Percentiles rank a stretch among this genome's conserved stretches.
phyloP scores from a whole-genome alignment of 164 flowering plant genomes.

The Vitis labrusca region DNA sequence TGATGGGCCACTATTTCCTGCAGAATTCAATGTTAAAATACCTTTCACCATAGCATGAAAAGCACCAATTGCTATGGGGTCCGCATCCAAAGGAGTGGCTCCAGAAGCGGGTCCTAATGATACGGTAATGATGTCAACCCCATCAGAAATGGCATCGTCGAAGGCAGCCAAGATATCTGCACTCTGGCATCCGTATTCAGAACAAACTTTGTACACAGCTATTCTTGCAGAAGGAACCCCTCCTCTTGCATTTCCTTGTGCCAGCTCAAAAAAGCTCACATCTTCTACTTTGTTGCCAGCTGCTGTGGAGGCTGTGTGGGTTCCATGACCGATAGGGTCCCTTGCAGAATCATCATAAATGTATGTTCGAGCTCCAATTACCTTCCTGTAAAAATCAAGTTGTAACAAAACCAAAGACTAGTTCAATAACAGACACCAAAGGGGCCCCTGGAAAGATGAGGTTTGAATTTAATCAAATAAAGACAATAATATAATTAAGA shows the following conservation, averaged over 20 bases:
- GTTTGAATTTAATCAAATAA: no score
- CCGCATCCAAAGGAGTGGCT: slow-evolving; percentile 13
- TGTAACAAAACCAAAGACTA: background rate
- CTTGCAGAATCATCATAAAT: background rate
- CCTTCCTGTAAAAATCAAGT: slow-evolving; percentile 9
- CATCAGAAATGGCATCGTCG: slow-evolving; percentile 34
- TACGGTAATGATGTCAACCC: slow-evolving; percentile 25
- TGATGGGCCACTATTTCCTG: slow-evolving; percentile 29
- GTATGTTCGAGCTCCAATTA: slow-evolving; percentile 23
- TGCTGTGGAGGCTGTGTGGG: slow-evolving; percentile 24
- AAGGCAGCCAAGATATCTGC: slow-evolving; percentile 19
- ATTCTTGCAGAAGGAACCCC: slow-evolving; percentile 22
- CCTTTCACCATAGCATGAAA: slow-evolving; percentile 39
- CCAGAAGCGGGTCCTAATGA: slow-evolving; percentile 15
- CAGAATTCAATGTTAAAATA: slow-evolving; percentile 20
- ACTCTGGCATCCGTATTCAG: background rate
- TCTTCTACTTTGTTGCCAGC: slow-evolving; percentile 15
- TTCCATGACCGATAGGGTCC: slow-evolving; percentile 20
- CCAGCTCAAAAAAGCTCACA: slow-evolving; percentile 10
- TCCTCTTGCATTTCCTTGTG: slow-evolving; percentile 16
- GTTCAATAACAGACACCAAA: background rate
- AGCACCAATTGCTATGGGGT: slow-evolving; percentile 18
- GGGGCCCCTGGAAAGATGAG: no score
- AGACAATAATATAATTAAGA: no score
- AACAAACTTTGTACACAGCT: slow-evolving; percentile 21